Conservation (phyloP, 2,329 filamentous ascomycete species). For the Parascedosporium putredinis region DNA sequence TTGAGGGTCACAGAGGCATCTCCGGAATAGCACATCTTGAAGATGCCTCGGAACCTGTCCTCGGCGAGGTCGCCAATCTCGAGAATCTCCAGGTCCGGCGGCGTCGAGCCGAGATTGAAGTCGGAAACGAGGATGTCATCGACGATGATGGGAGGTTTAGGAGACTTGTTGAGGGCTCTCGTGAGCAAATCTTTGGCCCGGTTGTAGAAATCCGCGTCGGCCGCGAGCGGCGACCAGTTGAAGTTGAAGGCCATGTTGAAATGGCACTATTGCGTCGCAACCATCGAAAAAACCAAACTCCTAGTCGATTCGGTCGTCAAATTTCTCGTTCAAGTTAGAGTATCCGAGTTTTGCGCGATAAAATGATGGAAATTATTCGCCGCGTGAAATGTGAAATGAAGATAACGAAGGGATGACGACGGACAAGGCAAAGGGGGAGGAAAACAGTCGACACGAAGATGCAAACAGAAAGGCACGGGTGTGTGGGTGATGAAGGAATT, state of each 20-base stretch:
- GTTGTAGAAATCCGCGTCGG: conserved; percentile 82
- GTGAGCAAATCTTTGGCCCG: conserved; percentile 91
- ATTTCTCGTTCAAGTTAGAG: too few species aligned
- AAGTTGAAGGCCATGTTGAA: conserved; percentile 97
- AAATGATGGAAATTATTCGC: background rate
- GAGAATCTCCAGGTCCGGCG: conserved; percentile 89
- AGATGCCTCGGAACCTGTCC: conserved; percentile 93
- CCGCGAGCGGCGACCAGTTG: conserved; percentile 99
- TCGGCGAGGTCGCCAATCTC: conserved; percentile 97
- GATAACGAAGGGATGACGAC: background rate
- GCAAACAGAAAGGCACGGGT: background rate
- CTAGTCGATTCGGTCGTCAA: background rate
- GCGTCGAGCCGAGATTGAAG: conserved; percentile 88
- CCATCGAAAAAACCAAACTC: conserved; percentile 1
- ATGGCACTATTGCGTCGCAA: conserved; percentile 23
- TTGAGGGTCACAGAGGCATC: conserved; percentile 93
- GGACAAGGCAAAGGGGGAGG: background rate
- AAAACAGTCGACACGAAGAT: conserved; percentile 1
- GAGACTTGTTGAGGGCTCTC: conserved; percentile 90
- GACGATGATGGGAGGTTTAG: conserved; percentile 96
- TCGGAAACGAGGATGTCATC: conserved; percentile 98
- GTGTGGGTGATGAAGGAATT: background rate
- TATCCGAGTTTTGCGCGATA: background rate
- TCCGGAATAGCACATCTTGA: conserved; percentile 97
- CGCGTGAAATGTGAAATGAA: too few species aligned